phyloP scores from a whole-genome alignment of 441 rosid species.

The Biscutella laevigata region DNA sequence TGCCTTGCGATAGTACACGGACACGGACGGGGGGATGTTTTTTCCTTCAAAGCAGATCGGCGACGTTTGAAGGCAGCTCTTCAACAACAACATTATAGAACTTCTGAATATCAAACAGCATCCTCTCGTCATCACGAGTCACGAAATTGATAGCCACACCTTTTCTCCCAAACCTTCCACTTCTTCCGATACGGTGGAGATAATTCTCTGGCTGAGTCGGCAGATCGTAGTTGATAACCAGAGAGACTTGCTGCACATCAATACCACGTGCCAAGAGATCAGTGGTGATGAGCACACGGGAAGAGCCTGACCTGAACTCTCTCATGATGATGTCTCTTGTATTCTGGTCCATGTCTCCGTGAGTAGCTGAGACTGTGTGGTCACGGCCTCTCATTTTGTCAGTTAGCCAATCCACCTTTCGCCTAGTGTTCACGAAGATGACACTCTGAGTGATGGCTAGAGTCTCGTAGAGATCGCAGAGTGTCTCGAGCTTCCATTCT shows the following conservation, averaged over 20 bases:
- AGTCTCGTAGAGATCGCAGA: slow-evolving; percentile 72
- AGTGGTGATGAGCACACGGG: slow-evolving; percentile 32
- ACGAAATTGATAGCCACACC: slow-evolving; percentile 33
- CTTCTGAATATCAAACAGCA: slow-evolving; percentile 54
- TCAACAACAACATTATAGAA: slow-evolving; percentile 45
- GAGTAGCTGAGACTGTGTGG: slow-evolving; percentile 31
- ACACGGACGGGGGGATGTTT: neutral
- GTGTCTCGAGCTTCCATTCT: slow-evolving; percentile 83
- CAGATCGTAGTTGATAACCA: slow-evolving; percentile 29
- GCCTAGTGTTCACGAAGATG: slow-evolving; percentile 31
- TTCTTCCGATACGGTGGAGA: slow-evolving; percentile 34
- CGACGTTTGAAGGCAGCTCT: slow-evolving; percentile 36
- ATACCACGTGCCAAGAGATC: slow-evolving; percentile 35
- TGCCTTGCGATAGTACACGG: slow-evolving; percentile 12
- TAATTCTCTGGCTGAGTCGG: slow-evolving; percentile 35
- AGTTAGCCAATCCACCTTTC: slow-evolving; percentile 34
- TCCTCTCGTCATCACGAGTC: slow-evolving; percentile 29
- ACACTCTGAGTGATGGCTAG: slow-evolving; percentile 32
- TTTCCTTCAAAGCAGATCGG: slow-evolving; percentile 33
- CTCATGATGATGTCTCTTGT: slow-evolving; percentile 33
- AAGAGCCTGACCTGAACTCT: slow-evolving; percentile 32
- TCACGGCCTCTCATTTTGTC: slow-evolving; percentile 35
- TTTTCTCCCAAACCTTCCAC: slow-evolving; percentile 35
- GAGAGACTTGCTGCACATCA: slow-evolving; percentile 32
- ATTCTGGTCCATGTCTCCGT: slow-evolving; percentile 38